Evolutionary conservation across 2,329 filamentous ascomycete genomes (phyloP), one percentile per base, ranked within the genome.

Genomic region (Arachnomyces sp.): DNA sequence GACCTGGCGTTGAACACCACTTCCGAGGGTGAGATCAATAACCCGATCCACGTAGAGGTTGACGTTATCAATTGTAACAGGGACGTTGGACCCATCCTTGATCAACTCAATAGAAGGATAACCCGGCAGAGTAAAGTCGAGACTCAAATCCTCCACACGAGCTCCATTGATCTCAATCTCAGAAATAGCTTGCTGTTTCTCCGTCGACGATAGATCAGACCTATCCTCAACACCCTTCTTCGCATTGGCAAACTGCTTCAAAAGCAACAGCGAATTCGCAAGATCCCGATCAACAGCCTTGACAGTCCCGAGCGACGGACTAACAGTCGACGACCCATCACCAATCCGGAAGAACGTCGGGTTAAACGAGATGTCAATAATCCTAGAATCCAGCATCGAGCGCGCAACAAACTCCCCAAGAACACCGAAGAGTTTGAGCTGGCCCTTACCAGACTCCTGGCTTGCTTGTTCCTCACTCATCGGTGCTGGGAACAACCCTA

Each of bases 311-410:
- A 98, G 72, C 0, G 89, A 94, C 9, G 89, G 88, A 15, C 80
- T 80, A 3, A 94, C 80, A 0, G 77, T 67, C 12, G 68, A 69
- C 11, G 68, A 73, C 33, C 72, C 76, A 52, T 93, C 84, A 12
- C 85, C 86, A 48, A 95, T 84, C 43, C 90, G 85, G 79, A 98
- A 98, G 69, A 98, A 95, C 4, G 88, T 94, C 2, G 92, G 85
- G 58, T 95, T 98, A 66, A 98, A 92, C 41, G 90, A 92, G 49
- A 98, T 81, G 55, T 98, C 92, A 51, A 98, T 95, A 58, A 98
- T 96, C 39, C 92, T 79, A 1, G 90, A 95, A 60, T 98, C 92
- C 39, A 98, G 82, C 92, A 98, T 96, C 0, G 92, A 95, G 37
- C 92, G 81, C 20, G 93, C 92, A 35, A 96, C 89, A 60, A 98